Percentiles rank a stretch among this genome's conserved stretches.
Conservation (phyloP, 768 basidiomycete genomes). For the Leccinum olivaceopallidum region DNA sequence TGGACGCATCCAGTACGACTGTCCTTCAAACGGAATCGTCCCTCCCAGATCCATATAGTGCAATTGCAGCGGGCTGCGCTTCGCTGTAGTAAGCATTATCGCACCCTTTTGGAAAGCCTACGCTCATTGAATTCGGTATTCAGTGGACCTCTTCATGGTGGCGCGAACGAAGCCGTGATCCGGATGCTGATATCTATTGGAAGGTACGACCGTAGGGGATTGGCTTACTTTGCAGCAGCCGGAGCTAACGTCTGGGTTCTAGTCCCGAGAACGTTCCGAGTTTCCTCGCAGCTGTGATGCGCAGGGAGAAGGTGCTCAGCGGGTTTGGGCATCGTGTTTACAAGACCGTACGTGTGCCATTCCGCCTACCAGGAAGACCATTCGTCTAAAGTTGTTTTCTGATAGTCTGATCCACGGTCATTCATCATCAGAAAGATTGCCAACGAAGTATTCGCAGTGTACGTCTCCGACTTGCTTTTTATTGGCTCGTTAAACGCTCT, state of each 20-base stretch:
- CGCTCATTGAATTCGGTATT: neutral
- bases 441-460: conserved; percentile 91
- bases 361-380: neutral
- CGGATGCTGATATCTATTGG: conserved; percentile 92
- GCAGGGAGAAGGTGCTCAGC: conserved; percentile 83
- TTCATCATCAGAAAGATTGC: conserved; percentile 90
- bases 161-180: conserved; percentile 93
- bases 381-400: neutral
- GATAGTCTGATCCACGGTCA: conserved; percentile 84
- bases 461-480: conserved; percentile 26
- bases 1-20: conserved; percentile 85
- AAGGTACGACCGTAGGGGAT: conserved; percentile 45
- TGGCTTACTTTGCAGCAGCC: neutral
- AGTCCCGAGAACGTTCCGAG: conserved; percentile 83
- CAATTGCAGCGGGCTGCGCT: conserved; percentile 86
- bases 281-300: conserved; percentile 86
- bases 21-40: conserved; percentile 88
- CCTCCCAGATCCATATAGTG: conserved; percentile 88
- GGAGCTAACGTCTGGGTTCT: conserved; percentile 1
- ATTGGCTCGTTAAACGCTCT: neutral
- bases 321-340: conserved; percentile 90
- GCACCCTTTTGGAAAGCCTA: neutral
- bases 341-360: conserved; percentile 54
- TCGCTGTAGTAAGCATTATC: conserved; percentile 71
- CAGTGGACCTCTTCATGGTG: conserved; percentile 49